These are phyloP conservation scores for Phytophthora meadii DNA, from an alignment of 352 stramenopile species.

Conservation along the genomic window DNA sequence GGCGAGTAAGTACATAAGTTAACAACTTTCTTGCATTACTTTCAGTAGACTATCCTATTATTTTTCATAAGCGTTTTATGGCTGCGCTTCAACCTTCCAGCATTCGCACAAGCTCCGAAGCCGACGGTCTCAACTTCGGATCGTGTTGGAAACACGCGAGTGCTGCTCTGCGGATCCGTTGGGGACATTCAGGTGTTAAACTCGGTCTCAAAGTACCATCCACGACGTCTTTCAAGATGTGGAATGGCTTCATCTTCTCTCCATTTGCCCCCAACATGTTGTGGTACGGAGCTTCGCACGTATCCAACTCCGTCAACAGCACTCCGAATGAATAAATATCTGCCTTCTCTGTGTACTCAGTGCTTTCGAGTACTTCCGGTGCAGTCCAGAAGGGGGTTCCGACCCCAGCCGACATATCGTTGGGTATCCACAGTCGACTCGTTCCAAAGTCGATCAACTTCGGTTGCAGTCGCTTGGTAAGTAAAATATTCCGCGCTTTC, in stretches of 20 bases:
- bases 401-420: constrained; percentile 47
- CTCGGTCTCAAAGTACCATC: constrained; percentile 50
- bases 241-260: constrained; percentile 53
- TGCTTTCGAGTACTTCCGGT: constrained; percentile 68
- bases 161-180: constrained; percentile 42
- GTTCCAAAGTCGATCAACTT: constrained; percentile 60
- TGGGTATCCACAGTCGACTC: constrained; percentile 25
- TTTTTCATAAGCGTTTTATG: constrained; percentile 24
- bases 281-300: constrained; percentile 42
- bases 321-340: constrained; percentile 86
- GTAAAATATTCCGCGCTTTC: constrained; percentile 80
- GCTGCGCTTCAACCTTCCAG: constrained; percentile 38
- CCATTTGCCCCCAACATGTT: constrained; percentile 21
- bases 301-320: constrained; percentile 58
- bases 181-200: constrained; percentile 49
- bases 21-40: constrained; percentile 11
- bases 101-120: constrained; percentile 46
- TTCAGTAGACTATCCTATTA: constrained; percentile 22
- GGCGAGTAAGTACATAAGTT: constrained; percentile 16
- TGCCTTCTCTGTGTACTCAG: constrained; percentile 62
- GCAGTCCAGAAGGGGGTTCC: constrained; percentile 72
- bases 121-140: constrained; percentile 43
- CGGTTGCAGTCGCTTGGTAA: constrained; percentile 47
- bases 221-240: constrained; percentile 56
- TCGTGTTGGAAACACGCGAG: constrained; percentile 55